phyloP scores from a whole-genome alignment of 768 basidiomycete species.

The Mycena venus region DNA sequence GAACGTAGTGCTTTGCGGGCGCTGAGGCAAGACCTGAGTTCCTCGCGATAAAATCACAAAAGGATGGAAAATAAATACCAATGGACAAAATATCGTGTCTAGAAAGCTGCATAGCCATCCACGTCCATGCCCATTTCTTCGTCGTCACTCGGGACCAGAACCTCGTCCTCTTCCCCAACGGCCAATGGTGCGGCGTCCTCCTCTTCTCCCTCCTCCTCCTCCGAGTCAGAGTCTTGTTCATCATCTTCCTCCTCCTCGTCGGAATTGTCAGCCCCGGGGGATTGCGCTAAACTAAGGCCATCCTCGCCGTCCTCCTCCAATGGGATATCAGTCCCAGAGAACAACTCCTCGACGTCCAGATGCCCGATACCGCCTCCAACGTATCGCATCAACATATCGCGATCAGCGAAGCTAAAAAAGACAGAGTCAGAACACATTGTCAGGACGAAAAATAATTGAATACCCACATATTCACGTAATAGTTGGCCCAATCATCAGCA shows the following conservation, averaged over 20 bases:
- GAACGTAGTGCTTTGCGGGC: too few relatives aligned
- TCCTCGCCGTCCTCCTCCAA: not conserved
- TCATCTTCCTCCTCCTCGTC: not conserved
- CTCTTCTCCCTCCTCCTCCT: not conserved
- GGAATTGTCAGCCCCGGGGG: not conserved
- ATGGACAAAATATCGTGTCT: too few relatives aligned
- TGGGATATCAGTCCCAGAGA: not conserved
- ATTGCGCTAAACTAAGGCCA: too few relatives aligned
- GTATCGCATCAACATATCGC: slow-evolving; percentile 13
- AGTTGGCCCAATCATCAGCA: slow-evolving; percentile 44
- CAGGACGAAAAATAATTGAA: slow-evolving; percentile 24
- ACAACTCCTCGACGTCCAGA: not conserved
- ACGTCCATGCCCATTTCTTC: not conserved
- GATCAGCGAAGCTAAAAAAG: slow-evolving; percentile 5
- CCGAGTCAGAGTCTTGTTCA: not conserved
- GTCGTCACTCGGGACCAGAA: not conserved
- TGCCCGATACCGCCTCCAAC: slow-evolving; percentile 3
- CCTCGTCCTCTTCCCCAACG: not conserved
- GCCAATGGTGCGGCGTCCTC: not conserved
- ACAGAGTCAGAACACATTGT: not conserved
- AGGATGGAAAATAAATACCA: not conserved
- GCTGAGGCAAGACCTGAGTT: not conserved
- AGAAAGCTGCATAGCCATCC: not conserved
- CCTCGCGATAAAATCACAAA: not conserved
- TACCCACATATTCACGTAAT: slow-evolving; percentile 50